phyloP scores from a whole-genome alignment of 306 rosid genomes.

The Vachellia pachyceras region DNA sequence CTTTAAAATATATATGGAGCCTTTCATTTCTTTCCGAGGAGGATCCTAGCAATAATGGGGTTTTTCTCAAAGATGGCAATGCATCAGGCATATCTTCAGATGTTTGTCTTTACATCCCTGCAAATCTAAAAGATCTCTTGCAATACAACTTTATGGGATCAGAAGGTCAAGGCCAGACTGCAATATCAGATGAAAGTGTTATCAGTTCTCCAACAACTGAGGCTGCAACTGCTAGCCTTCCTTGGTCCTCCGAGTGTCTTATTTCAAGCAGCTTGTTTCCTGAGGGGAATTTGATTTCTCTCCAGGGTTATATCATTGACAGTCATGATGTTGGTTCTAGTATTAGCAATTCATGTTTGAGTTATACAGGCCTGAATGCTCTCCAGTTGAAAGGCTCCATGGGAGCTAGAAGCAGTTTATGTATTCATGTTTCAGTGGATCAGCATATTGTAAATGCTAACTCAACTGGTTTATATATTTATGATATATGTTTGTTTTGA shows the following conservation, averaged over 20 bases:
- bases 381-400: slow-evolving; percentile 48
- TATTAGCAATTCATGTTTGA: slow-evolving; percentile 46
- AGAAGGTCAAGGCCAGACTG: slow-evolving; percentile 37
- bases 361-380: slow-evolving; percentile 47
- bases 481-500: slow-evolving; percentile 26
- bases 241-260: slow-evolving; percentile 33
- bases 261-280: slow-evolving; percentile 63
- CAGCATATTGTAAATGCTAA: slow-evolving; percentile 56
- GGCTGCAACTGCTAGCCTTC: slow-evolving; percentile 28
- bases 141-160: slow-evolving; percentile 42
- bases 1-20: slow-evolving; percentile 64
- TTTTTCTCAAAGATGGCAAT: slow-evolving; percentile 44
- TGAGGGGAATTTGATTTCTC: slow-evolving; percentile 68
- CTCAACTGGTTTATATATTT: slow-evolving; percentile 20
- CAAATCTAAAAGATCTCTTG: slow-evolving; percentile 45
- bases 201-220: slow-evolving; percentile 36
- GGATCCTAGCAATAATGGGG: slow-evolving; percentile 42
- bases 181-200: slow-evolving; percentile 44
- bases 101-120: slow-evolving; percentile 68
- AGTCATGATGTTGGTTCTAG: slow-evolving; percentile 52
- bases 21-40: slow-evolving; percentile 64
- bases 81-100: slow-evolving; percentile 55
- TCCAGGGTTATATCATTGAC: slow-evolving; percentile 64
- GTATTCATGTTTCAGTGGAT: slow-evolving; percentile 76
- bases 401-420: slow-evolving; percentile 52